These are phyloP conservation scores for Phlebopus sp. DNA, from an alignment of 1,284 basidiomycete species.

Conservation along the genomic window DNA sequence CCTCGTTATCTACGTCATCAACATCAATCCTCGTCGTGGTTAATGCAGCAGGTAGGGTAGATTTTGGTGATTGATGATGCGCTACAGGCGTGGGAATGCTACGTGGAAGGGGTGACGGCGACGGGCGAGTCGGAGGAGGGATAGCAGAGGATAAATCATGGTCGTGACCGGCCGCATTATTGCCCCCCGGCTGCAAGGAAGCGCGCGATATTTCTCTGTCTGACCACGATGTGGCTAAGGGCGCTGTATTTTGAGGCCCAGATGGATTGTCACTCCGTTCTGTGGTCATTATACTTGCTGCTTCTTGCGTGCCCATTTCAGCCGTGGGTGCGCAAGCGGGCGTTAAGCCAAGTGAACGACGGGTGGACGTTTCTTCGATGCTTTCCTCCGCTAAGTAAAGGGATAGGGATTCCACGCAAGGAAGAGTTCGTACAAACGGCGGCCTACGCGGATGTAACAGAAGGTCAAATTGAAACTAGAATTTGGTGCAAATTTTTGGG, in stretches of 20 bases:
- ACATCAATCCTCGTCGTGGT: conserved; percentile 15
- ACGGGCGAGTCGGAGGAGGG: not conserved
- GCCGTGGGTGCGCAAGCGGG: conserved; percentile 4
- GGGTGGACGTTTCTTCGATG: conserved; percentile 52
- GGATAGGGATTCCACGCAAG: conserved; percentile 58
- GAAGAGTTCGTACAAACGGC: conserved; percentile 65
- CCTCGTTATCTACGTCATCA: conserved; percentile 46
- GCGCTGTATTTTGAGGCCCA: conserved; percentile 2
- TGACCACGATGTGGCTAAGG: not conserved
- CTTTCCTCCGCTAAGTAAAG: conserved; percentile 61
- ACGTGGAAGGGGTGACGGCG: not conserved
- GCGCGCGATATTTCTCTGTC: too few species aligned
- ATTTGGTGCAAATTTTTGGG: conserved; percentile 12
- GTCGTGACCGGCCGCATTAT: not conserved
- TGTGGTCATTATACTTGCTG: not conserved
- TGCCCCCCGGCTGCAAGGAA: too few species aligned
- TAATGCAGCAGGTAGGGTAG: not conserved
- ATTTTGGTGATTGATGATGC: conserved; percentile 8
- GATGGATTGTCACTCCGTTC: conserved; percentile 1
- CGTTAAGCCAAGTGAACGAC: conserved; percentile 40
- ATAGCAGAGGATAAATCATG: not conserved
- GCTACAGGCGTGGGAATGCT: not conserved
- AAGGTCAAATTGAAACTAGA: conserved; percentile 52
- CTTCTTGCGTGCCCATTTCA: not conserved
- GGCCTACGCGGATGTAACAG: conserved; percentile 75